A percentile compares a stretch with the other conserved stretches of the same genome.
These are phyloP conservation scores for Scalesia atractyloides DNA, from an alignment of 129 eudicot species.

Conservation along the genomic window DNA sequence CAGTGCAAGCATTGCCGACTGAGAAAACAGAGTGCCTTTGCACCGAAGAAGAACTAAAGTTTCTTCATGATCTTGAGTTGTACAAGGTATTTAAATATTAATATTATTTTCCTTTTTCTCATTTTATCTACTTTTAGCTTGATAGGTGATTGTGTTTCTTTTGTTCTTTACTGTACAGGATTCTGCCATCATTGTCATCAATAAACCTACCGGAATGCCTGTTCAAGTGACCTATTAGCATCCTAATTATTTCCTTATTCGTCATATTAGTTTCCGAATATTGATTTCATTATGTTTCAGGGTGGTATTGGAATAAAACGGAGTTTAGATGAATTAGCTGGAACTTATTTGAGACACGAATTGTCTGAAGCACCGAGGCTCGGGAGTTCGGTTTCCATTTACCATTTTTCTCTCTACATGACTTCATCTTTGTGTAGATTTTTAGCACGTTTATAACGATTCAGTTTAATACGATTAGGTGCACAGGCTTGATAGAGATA, in stretches of 20 bases:
- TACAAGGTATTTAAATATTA: slow-evolving; percentile 61
- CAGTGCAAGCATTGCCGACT: slow-evolving; percentile 51
- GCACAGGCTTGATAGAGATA: slow-evolving; percentile 99
- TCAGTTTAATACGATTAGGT: slow-evolving; percentile 48
- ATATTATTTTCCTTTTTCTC: not conserved
- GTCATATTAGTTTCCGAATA: not conserved
- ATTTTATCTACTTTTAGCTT: not conserved
- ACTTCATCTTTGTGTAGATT: not conserved
- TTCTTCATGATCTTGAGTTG: slow-evolving; percentile 67
- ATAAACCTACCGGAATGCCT: slow-evolving; percentile 98
- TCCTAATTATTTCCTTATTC: not conserved
- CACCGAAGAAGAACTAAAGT: slow-evolving; percentile 66
- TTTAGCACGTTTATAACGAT: not conserved
- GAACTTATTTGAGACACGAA: slow-evolving; percentile 72
- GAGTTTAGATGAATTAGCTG: slow-evolving; percentile 93
- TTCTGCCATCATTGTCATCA: slow-evolving; percentile 80
- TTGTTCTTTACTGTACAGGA: slow-evolving; percentile 47
- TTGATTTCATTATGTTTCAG: slow-evolving; percentile 42
- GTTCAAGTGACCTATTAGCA: slow-evolving; percentile 66
- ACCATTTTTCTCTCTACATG: not conserved
- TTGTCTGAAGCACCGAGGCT: slow-evolving; percentile 77
- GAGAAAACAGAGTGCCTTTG: slow-evolving; percentile 39
- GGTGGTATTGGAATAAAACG: slow-evolving; percentile 88
- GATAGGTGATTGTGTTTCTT: slow-evolving; percentile 4
- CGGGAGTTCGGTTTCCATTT: slow-evolving; percentile 58